phyloP scores from a whole-genome alignment of 345 rosid genomes.

The Pugionium dolabratum region DNA sequence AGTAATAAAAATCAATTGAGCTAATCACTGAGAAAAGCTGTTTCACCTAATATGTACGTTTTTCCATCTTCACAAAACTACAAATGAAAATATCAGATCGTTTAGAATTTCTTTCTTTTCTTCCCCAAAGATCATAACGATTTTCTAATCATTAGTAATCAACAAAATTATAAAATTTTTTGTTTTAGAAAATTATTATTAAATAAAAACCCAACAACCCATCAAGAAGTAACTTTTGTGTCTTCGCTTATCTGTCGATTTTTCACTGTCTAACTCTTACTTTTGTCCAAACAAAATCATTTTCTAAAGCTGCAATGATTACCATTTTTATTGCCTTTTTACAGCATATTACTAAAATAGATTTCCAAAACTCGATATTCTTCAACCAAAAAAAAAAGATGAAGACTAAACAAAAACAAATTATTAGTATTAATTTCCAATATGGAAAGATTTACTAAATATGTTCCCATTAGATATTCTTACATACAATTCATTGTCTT shows the following conservation, averaged over 20 bases:
- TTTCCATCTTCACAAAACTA: constrained; percentile 15
- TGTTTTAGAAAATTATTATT: constrained; percentile 13
- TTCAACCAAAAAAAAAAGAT: neutral
- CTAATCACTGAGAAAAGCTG: constrained; percentile 25
- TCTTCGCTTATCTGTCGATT: constrained; percentile 28
- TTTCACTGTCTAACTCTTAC: constrained; percentile 19
- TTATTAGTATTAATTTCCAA: too few species aligned
- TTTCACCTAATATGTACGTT: constrained; percentile 36
- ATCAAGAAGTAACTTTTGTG: constrained; percentile 16
- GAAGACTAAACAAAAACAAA: neutral
- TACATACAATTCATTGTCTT: neutral
- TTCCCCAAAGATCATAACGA: constrained; percentile 24
- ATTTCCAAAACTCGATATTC: neutral
- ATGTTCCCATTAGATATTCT: too few species aligned
- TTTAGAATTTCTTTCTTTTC: constrained; percentile 10
- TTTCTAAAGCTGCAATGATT: constrained; percentile 23
- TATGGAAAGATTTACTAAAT: neutral
- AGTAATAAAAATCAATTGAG: constrained; percentile 2
- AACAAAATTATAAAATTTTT: constrained; percentile 7
- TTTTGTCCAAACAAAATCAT: constrained; percentile 25
- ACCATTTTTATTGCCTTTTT: constrained; percentile 1
- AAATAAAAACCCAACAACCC: constrained; percentile 21
- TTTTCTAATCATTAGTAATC: constrained; percentile 22
- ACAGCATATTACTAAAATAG: neutral
- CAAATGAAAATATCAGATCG: constrained; percentile 24